phyloP scores from a whole-genome alignment of 257 asterid genomes.

The Buddleja alternifolia region DNA sequence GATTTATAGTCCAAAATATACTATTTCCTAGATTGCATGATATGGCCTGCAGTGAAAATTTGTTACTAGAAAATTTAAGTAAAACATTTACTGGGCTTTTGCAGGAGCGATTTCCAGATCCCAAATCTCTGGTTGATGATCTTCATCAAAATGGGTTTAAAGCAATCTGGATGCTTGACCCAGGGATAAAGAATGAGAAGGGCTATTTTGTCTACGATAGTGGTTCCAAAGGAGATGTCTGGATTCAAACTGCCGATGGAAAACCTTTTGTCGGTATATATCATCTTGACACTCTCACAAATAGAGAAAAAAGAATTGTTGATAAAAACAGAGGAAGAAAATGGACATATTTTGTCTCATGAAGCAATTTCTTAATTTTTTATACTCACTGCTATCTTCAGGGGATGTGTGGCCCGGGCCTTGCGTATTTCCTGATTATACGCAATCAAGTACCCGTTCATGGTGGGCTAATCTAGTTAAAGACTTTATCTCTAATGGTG shows the following conservation, averaged over 20 bases:
- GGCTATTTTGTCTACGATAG: constrained; percentile 85
- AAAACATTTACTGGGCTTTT: constrained; percentile 18
- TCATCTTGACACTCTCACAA: constrained; percentile 10
- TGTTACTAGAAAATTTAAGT: constrained; percentile 4
- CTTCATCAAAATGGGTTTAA: constrained; percentile 85
- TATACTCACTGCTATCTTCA: constrained; percentile 30
- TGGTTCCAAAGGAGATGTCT: constrained; percentile 79
- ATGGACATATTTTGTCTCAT: background rate
- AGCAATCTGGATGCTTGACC: constrained; percentile 99
- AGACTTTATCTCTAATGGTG: constrained; percentile 80
- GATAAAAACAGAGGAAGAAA: background rate
- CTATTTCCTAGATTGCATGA: background rate
- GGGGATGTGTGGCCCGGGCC: constrained; percentile 99
- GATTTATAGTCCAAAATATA: background rate
- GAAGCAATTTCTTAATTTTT: constrained; percentile 23
- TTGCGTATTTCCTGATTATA: constrained; percentile 94
- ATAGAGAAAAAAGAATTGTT: background rate
- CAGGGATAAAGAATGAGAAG: constrained; percentile 86
- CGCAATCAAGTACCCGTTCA: constrained; percentile 72
- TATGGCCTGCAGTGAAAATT: background rate
- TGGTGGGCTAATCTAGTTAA: constrained; percentile 97
- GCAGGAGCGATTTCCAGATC: constrained; percentile 88
- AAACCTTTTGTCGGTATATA: constrained; percentile 72
- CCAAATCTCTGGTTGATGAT: constrained; percentile 70
- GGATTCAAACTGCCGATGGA: constrained; percentile 84